These are phyloP conservation scores for Phialophora verrucosa DNA, from an alignment of 2,329 filamentous ascomycete species.

Conservation along the genomic window DNA sequence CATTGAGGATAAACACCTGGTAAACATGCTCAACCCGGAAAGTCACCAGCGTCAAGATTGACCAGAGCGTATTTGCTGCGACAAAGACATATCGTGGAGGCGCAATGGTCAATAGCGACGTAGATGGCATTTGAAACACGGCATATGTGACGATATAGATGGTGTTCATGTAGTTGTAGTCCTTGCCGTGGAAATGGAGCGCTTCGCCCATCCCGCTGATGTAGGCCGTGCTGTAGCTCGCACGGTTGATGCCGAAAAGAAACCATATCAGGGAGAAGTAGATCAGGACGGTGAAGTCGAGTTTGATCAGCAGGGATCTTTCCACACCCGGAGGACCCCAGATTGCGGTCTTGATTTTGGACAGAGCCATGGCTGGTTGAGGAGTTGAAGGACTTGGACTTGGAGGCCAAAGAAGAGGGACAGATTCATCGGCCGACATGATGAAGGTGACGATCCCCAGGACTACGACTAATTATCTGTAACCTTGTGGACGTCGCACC, in stretches of 20 bases:
- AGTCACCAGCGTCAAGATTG: constrained; percentile 52
- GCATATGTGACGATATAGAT: constrained; percentile 50
- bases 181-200: constrained; percentile 47
- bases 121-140: constrained; percentile 54
- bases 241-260: constrained; percentile 53
- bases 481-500: neutral
- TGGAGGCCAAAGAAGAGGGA: neutral
- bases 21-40: constrained; percentile 52
- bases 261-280: constrained; percentile 58
- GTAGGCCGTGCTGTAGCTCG: constrained; percentile 53
- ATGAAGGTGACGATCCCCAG: neutral
- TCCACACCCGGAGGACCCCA: constrained; percentile 4
- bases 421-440: neutral
- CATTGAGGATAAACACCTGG: constrained; percentile 54
- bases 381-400: neutral
- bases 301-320: constrained; percentile 45
- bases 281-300: constrained; percentile 51
- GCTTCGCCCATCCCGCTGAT: constrained; percentile 52
- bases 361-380: constrained; percentile 6
- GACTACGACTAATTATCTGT: neutral
- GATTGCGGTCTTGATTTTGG: neutral
- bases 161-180: constrained; percentile 51
- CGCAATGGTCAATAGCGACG: constrained; percentile 47
- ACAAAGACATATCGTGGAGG: constrained; percentile 53
- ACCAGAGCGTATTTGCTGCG: constrained; percentile 52